Conservation (phyloP, 495 filamentous ascomycete species). For the Tuber brumale region DNA sequence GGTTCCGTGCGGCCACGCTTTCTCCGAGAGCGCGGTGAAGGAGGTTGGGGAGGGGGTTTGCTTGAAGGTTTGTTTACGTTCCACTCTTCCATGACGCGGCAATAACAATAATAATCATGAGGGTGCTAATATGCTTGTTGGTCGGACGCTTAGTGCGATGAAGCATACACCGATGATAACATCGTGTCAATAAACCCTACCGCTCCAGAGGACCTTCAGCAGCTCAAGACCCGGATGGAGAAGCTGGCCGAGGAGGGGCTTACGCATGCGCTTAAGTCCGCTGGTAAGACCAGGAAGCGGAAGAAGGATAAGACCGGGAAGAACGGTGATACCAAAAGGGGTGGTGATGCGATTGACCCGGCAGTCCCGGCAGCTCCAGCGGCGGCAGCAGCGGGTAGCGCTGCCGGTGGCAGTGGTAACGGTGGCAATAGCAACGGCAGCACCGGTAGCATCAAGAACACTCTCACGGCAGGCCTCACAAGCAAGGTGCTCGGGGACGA, state of each 20-base stretch:
- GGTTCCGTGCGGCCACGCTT: conserved; percentile 93
- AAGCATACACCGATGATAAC: conserved; percentile 66
- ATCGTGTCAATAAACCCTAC: conserved; percentile 75
- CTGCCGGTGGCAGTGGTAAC: not conserved
- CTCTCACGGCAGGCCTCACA: conserved; percentile 74
- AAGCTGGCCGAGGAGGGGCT: conserved; percentile 63
- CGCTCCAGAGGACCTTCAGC: conserved; percentile 61
- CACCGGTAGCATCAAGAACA: conserved; percentile 66
- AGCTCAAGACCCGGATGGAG: conserved; percentile 57
- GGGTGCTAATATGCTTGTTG: conserved; percentile 7
- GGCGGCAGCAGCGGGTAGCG: conserved; percentile 11
- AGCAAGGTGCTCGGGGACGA: conserved; percentile 80
- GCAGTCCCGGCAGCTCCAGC: not conserved
- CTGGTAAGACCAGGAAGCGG: conserved; percentile 49
- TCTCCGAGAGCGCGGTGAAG: conserved; percentile 73
- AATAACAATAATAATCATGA: conserved; percentile 3
- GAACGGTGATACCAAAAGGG: conserved; percentile 8
- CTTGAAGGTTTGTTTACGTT: conserved; percentile 49
- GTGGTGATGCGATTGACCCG: not conserved
- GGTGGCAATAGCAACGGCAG: not conserved
- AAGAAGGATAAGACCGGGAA: conserved; percentile 43
- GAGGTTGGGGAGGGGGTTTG: conserved; percentile 57
- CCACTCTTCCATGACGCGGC: not conserved
- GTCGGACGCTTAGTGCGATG: conserved; percentile 61
- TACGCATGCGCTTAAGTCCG: conserved; percentile 76